Base-by-base conservation (phyloP, 352 stramenopile species). In the Aphanomyces astaci region DNA sequence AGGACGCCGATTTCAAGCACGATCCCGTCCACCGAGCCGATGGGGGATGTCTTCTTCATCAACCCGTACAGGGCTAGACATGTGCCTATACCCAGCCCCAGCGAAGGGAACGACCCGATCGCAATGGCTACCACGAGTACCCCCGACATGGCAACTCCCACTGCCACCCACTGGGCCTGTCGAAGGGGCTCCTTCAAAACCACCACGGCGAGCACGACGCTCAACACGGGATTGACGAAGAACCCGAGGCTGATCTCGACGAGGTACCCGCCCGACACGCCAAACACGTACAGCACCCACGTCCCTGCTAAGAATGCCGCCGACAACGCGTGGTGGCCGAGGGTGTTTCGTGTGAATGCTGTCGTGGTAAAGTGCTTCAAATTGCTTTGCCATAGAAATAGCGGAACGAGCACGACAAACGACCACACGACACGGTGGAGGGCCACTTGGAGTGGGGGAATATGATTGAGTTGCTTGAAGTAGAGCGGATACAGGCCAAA, bases 171-270 rank as follows among this genome's bases (percentile, higher is more conserved):
- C 25, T 66, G 60, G 33, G 17, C 56, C 60, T 7, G 46, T 15
- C 60, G 60, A 24, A 66, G 60, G 11, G 19, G 1, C 3, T 66
- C 60, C 32, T 66, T 66, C 33, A 66, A 33, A 36, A 66, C 43
- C 19, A 66, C 19, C 19, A 66, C 60, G 43, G 25, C 30, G 13
- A 66, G 32, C 9, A 66, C 28, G 32, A 66, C 54, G 4, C 22
- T 63, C 15, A 63, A 31, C 19, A 63, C 36, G 22, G 54, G 54
- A 11, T 30, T 63, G 13, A 63, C 0, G 19, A 63, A 63, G 30
- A 43, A 63, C 54, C 54, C 54, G 15, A 63, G 54, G 15, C 28
- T 48, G 19, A 31, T 63, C 36, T 63, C 54, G 54, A 63, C 54
- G 15, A 63, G 13, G 31, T 49, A 49, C 28, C 19, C 31, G 28